phyloP scores from a whole-genome alignment of 2,329 filamentous ascomycete genomes.

The Chaetomiaceae sp. region DNA sequence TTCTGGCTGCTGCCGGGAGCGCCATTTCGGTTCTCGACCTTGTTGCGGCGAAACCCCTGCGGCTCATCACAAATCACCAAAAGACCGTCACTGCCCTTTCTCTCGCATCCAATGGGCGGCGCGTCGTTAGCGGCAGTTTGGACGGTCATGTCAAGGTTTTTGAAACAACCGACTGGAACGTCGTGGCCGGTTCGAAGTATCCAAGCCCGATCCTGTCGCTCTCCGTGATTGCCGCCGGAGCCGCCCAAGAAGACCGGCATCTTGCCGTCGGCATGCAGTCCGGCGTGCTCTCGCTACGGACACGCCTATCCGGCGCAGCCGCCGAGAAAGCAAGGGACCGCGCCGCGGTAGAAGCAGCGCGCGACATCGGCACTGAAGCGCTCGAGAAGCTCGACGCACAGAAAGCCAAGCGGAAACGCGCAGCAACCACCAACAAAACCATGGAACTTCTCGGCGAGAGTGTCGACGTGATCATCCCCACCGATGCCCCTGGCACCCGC shows the following conservation, averaged over 20 bases:
- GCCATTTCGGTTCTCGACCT: conserved; percentile 89
- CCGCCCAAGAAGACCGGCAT: conserved; percentile 77
- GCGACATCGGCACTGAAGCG: conserved; percentile 71
- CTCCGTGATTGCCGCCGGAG: conserved; percentile 65
- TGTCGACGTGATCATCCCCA: conserved; percentile 83
- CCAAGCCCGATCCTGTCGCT: conserved; percentile 84
- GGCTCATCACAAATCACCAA: conserved; percentile 88
- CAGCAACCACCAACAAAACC: conserved; percentile 41
- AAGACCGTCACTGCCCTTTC: conserved; percentile 92
- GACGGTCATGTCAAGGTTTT: conserved; percentile 98
- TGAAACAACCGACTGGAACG: conserved; percentile 90
- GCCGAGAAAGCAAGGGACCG: conserved; percentile 75
- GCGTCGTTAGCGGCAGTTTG: conserved; percentile 81
- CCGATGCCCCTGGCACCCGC: conserved; percentile 42
- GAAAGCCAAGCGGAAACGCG: conserved; percentile 63
- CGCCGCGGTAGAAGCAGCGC: conserved; percentile 66
- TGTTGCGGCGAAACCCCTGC: conserved; percentile 81
- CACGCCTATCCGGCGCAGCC: conserved; percentile 77
- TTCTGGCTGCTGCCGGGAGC: conserved; percentile 80
- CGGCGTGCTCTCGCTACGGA: conserved; percentile 85
- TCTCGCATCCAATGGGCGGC: conserved; percentile 72
- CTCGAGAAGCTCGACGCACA: conserved; percentile 71
- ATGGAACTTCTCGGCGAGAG: conserved; percentile 81
- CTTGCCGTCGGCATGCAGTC: conserved; percentile 93
- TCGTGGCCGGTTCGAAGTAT: conserved; percentile 93